Conservation (phyloP, 148 eudicot genomes). For the Cornus kousa region DNA sequence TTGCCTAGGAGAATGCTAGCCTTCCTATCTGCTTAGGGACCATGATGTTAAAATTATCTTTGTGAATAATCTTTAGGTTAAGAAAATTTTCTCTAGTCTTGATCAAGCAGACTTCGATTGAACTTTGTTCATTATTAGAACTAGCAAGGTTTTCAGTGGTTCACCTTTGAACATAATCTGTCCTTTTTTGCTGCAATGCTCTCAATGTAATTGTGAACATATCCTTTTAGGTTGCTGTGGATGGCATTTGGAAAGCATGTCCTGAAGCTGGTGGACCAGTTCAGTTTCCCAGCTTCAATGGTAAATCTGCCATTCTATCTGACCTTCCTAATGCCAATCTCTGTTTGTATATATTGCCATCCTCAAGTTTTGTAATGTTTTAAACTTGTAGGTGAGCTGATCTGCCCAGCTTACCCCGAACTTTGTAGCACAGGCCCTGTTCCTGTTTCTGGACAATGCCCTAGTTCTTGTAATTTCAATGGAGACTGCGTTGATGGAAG, state of each 20-base stretch:
- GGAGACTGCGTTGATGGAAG: conserved; percentile 87
- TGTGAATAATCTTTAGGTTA: background rate
- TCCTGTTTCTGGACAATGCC: conserved; percentile 61
- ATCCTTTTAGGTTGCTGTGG: conserved; percentile 72
- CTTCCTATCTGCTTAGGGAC: background rate
- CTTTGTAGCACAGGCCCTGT: conserved; percentile 53
- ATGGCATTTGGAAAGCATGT: conserved; percentile 84
- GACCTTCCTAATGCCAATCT: background rate
- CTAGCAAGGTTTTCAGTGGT: background rate
- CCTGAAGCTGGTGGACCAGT: conserved; percentile 86
- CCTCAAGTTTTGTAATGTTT: conserved; percentile 5
- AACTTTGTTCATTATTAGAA: background rate
- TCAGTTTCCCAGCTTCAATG: conserved; percentile 83
- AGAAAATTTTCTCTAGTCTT: background rate
- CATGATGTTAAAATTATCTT: background rate
- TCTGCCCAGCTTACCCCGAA: conserved; percentile 91
- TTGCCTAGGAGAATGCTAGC: background rate
- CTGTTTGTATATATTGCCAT: background rate
- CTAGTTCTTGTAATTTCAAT: conserved; percentile 76
- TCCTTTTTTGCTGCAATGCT: background rate
- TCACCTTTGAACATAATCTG: background rate
- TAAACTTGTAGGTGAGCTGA: conserved; percentile 63
- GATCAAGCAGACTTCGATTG: background rate
- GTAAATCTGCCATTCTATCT: conserved; percentile 28
- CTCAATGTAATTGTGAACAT: background rate